Evolutionary conservation across 139 green algal genomes (phyloP).

Genomic region (Tetratostichococcus sp.): DNA sequence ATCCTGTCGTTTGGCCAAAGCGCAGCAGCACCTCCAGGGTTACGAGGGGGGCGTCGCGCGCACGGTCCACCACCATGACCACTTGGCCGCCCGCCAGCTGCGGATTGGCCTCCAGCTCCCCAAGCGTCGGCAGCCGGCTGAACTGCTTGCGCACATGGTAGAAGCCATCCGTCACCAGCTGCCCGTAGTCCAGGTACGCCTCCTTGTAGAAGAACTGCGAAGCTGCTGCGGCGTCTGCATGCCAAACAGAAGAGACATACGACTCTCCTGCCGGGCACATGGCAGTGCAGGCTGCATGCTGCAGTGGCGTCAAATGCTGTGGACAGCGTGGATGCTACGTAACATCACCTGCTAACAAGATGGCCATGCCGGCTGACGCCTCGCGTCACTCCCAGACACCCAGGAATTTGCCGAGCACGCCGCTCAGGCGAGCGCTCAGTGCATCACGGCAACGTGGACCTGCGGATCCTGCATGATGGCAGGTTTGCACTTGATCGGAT

Average conservation of each 20-base stretch:
- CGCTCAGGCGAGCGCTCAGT: too few relatives aligned
- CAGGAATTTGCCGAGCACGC: too few relatives aligned
- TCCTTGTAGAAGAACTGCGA: not conserved
- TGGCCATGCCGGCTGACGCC: too few relatives aligned
- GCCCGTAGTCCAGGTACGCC: not conserved
- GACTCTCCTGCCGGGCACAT: not conserved
- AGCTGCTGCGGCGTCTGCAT: not conserved
- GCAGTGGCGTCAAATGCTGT: too few relatives aligned
- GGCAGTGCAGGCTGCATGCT: too few relatives aligned
- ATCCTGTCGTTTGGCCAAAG: too few relatives aligned
- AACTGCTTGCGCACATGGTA: constrained; percentile 1
- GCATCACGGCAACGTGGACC: too few relatives aligned
- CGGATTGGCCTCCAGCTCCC: not conserved
- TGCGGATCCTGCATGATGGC: too few relatives aligned
- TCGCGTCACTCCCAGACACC: too few relatives aligned
- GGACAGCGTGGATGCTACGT: too few relatives aligned
- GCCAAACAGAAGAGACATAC: not conserved
- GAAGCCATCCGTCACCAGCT: not conserved
- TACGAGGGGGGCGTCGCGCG: not conserved
- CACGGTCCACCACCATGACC: not conserved
- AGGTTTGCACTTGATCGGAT: too few relatives aligned
- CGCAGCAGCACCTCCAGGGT: not conserved
- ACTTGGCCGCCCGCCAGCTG: not conserved
- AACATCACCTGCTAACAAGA: too few relatives aligned
- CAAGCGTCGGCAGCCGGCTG: not conserved